These are phyloP conservation scores for Hypholoma fasciculare DNA, from an alignment of 768 basidiomycete genomes.

Conservation along the genomic window DNA sequence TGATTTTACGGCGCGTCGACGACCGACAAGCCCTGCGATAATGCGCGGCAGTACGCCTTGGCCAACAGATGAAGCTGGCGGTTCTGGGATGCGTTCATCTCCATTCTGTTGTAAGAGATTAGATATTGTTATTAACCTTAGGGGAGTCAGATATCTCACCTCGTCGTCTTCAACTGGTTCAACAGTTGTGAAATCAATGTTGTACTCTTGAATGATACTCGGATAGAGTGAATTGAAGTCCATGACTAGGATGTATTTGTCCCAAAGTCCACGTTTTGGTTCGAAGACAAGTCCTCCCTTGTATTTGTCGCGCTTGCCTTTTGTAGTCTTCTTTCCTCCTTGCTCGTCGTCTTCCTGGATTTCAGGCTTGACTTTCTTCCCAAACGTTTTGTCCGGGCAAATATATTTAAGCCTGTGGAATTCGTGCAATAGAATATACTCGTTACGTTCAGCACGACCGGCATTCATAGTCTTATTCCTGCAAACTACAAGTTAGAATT, in stretches of 20 bases:
- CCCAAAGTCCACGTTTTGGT: constrained; percentile 94
- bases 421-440: constrained; percentile 97
- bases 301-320: constrained; percentile 89
- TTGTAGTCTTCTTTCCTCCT: constrained; percentile 49
- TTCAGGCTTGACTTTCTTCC: constrained; percentile 66
- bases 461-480: constrained; percentile 98
- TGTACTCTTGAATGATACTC: constrained; percentile 99
- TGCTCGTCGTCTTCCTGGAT: constrained; percentile 57
- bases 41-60: constrained; percentile 96
- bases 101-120: constrained; percentile 29
- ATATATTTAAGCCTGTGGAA: constrained; percentile 96
- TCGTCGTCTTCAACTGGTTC: constrained; percentile 69
- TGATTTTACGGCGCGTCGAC: constrained; percentile 87
- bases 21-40: constrained; percentile 92
- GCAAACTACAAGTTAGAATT: neutral
- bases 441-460: constrained; percentile 97
- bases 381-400: constrained; percentile 91
- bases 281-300: constrained; percentile 98
- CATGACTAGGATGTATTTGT: constrained; percentile 97
- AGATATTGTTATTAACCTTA: too few relatives aligned
- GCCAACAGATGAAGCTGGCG: constrained; percentile 65
- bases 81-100: constrained; percentile 89
- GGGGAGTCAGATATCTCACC: constrained; percentile 22
- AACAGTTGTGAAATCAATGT: constrained; percentile 98
- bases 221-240: constrained; percentile 99